Base-by-base conservation (phyloP, 2,329 filamentous ascomycete genomes). In the Metarhizium humberi region DNA sequence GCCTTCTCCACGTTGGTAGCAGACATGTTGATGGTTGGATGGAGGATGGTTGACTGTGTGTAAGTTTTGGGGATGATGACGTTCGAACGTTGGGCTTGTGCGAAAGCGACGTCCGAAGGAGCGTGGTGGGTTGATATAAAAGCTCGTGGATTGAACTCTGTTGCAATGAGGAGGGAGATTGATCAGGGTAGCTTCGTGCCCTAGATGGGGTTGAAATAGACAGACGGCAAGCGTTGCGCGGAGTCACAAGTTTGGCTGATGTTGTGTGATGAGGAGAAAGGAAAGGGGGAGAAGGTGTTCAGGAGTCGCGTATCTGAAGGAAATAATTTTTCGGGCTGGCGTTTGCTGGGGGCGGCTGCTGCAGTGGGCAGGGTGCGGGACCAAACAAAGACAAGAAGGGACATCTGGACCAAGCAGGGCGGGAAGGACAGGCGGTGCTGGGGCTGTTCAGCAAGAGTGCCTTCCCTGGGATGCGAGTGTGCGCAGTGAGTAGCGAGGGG, bases 121-220 rank as follows among this genome's bases (percentile, higher is more conserved):
- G 62, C 54, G 36, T 38, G 51, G 48, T 49, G 36, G 36, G 52
- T 53, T 54, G 57, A 54, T 63, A 71, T 68, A 74, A 62, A 63
- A 67, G 62, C 66, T 68, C 65, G 64, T 58, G 63, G 62, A 62
- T 79, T 81, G 78, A 78, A 87, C 85, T 88, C 85, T 87, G 85
- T 80, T 81, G 82, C 80, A 85, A 84, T 80, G 78, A 81, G 80
- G 69, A 69, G 68, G 69, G 67, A 65, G 66, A 65, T 71, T 68
- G 66, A 73, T 74, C 78, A 91, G 88, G 88, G 88, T 91, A 88
- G 88, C 88, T 91, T 82, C 75, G 87, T 90, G 88, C 88, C 88
- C 88, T 91, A 91, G 87, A 85, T 73, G 74, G 68, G 64, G 63
- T 68, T 71, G 64, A 63, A 61, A 65, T 69, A 68, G 72, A 73